Percentiles rank a stretch among this genome's conserved stretches.
Evolutionary conservation across 208 protist species (phyloP).

Genomic region (Naegleria fowleri): DNA sequence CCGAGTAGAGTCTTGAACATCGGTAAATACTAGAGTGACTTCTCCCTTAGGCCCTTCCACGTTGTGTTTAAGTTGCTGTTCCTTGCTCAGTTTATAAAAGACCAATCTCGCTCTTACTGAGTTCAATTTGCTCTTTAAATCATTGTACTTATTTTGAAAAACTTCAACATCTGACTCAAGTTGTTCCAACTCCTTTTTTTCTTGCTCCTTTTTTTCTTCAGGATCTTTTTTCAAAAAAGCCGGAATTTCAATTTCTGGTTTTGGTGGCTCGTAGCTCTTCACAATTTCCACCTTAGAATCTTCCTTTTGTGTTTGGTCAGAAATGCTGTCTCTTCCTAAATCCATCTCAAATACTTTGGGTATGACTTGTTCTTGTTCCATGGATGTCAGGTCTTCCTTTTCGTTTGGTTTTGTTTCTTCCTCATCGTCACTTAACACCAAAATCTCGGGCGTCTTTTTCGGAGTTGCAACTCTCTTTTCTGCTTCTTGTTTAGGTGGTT

Average conservation of each 20-base stretch:
- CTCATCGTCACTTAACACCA: neutral
- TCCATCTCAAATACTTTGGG: neutral
- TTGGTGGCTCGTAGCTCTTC: neutral
- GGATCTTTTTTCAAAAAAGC: too few species aligned
- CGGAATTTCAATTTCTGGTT: neutral
- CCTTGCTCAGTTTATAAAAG: neutral
- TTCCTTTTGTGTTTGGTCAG: neutral
- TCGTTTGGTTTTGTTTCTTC: neutral
- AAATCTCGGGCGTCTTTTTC: neutral
- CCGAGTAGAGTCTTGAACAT: slow-evolving; percentile 28
- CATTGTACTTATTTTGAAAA: neutral
- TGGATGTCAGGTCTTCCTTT: neutral
- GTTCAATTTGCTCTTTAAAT: neutral
- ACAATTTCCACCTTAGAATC: neutral
- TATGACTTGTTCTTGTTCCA: neutral
- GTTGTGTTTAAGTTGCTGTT: neutral
- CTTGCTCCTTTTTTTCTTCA: neutral
- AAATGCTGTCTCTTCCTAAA: neutral
- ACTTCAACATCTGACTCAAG: neutral
- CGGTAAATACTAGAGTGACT: slow-evolving; percentile 32
- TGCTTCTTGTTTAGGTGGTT: neutral
- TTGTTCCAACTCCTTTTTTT: neutral
- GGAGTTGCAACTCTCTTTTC: neutral
- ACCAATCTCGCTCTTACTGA: neutral
- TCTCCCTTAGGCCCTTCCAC: neutral